Percentiles rank a stretch among this genome's conserved stretches.
phyloP scores from a whole-genome alignment of 768 basidiomycete species.

The Cystobasidium ongulense region DNA sequence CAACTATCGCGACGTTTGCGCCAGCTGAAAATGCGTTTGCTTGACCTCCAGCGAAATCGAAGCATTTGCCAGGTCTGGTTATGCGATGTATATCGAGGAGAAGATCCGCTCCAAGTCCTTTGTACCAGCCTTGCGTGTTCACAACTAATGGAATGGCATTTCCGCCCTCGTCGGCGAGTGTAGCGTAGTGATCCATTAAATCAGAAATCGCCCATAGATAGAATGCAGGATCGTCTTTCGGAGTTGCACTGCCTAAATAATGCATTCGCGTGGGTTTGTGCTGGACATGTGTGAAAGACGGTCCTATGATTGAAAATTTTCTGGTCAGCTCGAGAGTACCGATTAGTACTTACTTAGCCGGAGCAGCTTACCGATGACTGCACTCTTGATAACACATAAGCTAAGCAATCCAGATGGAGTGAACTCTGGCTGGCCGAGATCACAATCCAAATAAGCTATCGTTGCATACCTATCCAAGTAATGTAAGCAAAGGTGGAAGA shows the following conservation, averaged over 20 bases:
- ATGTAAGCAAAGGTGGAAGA: neutral
- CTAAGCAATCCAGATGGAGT: slow-evolving; percentile 77
- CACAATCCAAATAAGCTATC: slow-evolving; percentile 89
- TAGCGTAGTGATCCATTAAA: slow-evolving; percentile 53
- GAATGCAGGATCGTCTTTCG: slow-evolving; percentile 63
- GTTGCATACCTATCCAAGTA: slow-evolving; percentile 54
- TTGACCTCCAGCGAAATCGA: slow-evolving; percentile 34
- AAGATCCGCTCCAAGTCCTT: slow-evolving; percentile 81
- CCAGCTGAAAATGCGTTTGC: neutral
- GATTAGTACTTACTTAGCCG: too few relatives aligned
- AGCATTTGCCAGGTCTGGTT: slow-evolving; percentile 49
- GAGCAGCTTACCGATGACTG: slow-evolving; percentile 57
- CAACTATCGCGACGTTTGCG: neutral
- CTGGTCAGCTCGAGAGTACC: neutral
- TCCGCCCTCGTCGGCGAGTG: slow-evolving; percentile 41
- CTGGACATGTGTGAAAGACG: slow-evolving; percentile 74
- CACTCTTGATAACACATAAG: slow-evolving; percentile 60
- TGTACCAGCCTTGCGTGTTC: slow-evolving; percentile 96
- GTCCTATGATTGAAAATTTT: slow-evolving; percentile 52
- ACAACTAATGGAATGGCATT: slow-evolving; percentile 66
- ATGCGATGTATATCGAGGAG: slow-evolving; percentile 61
- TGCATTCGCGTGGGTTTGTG: slow-evolving; percentile 62
- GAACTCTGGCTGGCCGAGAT: slow-evolving; percentile 90
- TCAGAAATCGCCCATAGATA: slow-evolving; percentile 66
- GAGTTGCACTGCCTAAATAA: slow-evolving; percentile 70